These are phyloP conservation scores for Leccinum fallax DNA, from an alignment of 1,284 basidiomycete genomes.

Conservation along the genomic window DNA sequence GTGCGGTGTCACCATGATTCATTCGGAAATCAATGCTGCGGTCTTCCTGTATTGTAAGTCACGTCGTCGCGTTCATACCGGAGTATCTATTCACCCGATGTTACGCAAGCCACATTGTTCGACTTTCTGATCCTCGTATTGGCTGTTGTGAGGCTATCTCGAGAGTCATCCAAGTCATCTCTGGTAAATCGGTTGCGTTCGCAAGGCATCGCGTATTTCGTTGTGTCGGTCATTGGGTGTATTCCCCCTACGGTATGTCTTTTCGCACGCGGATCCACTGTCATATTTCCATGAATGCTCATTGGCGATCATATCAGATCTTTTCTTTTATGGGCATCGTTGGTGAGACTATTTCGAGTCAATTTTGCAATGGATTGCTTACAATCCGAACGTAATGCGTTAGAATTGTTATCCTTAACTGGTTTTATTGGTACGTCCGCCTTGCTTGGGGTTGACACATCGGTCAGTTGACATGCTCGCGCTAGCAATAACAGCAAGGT, in stretches of 20 bases:
- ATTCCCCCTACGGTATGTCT: slow-evolving; percentile 17
- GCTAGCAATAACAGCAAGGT: slow-evolving; percentile 19
- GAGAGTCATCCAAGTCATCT: slow-evolving; percentile 14
- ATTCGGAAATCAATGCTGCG: not conserved
- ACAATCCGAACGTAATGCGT: not conserved
- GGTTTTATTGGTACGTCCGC: slow-evolving; percentile 8
- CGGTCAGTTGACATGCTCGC: slow-evolving; percentile 1
- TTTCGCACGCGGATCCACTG: not conserved
- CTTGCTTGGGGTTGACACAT: not conserved
- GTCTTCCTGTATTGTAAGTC: slow-evolving; percentile 24
- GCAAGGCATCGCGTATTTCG: slow-evolving; percentile 28
- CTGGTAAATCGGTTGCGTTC: slow-evolving; percentile 15
- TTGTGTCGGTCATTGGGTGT: slow-evolving; percentile 13
- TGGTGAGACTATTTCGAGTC: not conserved
- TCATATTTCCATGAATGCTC: not conserved
- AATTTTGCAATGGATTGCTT: not conserved
- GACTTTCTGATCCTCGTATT: slow-evolving; percentile 23
- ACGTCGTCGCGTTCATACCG: not conserved
- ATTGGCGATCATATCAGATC: slow-evolving; percentile 4
- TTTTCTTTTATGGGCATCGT: slow-evolving; percentile 9
- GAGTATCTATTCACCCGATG: not conserved
- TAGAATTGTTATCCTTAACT: slow-evolving; percentile 9
- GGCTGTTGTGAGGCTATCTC: slow-evolving; percentile 19
- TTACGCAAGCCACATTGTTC: slow-evolving; percentile 18
- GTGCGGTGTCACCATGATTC: slow-evolving; percentile 2